These are phyloP conservation scores for Diaporthe capsici DNA, from an alignment of 2,329 filamentous ascomycete genomes.

Conservation along the genomic window DNA sequence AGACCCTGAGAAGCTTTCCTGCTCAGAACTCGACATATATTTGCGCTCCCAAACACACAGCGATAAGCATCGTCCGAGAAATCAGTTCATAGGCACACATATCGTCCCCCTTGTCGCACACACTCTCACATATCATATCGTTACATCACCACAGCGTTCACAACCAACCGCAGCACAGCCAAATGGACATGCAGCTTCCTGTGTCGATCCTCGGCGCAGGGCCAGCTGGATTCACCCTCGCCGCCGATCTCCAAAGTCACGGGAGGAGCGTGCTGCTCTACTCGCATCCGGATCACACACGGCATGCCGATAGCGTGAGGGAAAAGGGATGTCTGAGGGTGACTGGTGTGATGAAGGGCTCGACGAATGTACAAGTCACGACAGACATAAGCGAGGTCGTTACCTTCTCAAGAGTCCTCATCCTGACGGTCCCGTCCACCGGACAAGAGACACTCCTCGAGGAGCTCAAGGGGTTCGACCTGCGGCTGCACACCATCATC, in stretches of 20 bases:
- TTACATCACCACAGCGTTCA: neutral
- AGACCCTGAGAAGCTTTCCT: neutral
- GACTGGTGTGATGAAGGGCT: slow-evolving; percentile 42
- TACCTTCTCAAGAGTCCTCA: slow-evolving; percentile 44
- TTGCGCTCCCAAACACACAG: neutral
- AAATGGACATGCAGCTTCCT: slow-evolving; percentile 32
- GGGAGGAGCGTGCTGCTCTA: slow-evolving; percentile 44
- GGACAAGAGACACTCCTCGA: slow-evolving; percentile 43
- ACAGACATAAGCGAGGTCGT: slow-evolving; percentile 45
- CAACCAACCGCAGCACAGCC: neutral
- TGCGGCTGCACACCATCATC: slow-evolving; percentile 44
- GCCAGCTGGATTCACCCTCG: slow-evolving; percentile 44
- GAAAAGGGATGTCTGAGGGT: slow-evolving; percentile 40
- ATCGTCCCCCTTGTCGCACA: neutral
- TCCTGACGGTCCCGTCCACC: slow-evolving; percentile 45
- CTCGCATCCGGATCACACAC: slow-evolving; percentile 43
- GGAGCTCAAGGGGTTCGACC: slow-evolving; percentile 37
- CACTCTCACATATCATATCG: neutral
- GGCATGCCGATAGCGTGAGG: slow-evolving; percentile 34
- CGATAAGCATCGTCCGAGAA: neutral
- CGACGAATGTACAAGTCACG: slow-evolving; percentile 36
- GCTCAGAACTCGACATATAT: slow-evolving; percentile 1
- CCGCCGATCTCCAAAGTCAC: slow-evolving; percentile 41
- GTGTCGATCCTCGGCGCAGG: slow-evolving; percentile 44
- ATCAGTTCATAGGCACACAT: neutral